phyloP scores from a whole-genome alignment of 208 protist genomes.

The Balamuthia mandrillaris region DNA sequence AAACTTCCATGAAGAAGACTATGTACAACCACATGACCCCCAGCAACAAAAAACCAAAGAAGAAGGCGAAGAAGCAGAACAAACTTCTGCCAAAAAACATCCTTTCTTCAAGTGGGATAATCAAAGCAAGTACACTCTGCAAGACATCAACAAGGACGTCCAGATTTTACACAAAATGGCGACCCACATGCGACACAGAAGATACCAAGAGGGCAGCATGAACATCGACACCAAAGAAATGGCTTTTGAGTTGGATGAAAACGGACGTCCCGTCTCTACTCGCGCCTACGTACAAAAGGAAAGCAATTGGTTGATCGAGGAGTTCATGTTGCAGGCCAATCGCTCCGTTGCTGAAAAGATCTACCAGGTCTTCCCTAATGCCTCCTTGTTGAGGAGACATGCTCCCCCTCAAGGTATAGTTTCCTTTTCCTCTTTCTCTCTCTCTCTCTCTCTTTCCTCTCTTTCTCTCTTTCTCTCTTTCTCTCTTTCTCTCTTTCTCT shows the following conservation, averaged over 20 bases:
- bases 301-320: conserved; percentile 77
- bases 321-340: conserved; percentile 86
- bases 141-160: conserved; percentile 33
- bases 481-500: not conserved
- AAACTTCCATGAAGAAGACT: not conserved
- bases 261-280: conserved; percentile 61
- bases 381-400: conserved; percentile 79
- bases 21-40: not conserved
- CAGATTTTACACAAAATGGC: conserved; percentile 29
- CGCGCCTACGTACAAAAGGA: conserved; percentile 68
- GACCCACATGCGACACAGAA: not conserved
- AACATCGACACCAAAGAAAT: conserved; percentile 42
- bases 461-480: not conserved
- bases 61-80: not conserved
- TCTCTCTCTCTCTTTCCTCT: conserved; percentile 26
- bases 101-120: conserved; percentile 11
- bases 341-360: conserved; percentile 76
- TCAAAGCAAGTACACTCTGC: not conserved
- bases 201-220: conserved; percentile 71
- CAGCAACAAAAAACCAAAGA: not conserved
- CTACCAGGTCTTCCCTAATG: conserved; percentile 61
- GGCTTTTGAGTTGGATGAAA: conserved; percentile 58
- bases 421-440: not conserved
- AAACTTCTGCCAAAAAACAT: not conserved
- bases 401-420: conserved; percentile 60